These are phyloP conservation scores for Sugiyamaella valdiviana DNA, from an alignment of 805 yeast genomes.

Conservation along the genomic window DNA sequence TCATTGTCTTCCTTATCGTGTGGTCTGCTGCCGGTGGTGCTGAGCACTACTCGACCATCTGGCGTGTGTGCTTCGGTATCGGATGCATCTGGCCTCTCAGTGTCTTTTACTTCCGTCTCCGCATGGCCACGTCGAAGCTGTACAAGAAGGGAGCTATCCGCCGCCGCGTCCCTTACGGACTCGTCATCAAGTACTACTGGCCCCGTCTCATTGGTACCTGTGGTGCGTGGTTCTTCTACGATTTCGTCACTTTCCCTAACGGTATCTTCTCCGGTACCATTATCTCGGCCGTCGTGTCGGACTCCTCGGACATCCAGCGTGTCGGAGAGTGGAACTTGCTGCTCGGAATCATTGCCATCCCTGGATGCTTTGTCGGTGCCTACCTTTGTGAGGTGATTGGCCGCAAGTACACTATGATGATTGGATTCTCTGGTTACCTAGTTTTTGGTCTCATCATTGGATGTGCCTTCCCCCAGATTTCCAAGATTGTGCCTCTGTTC, in stretches of 20 bases:
- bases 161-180: constrained; percentile 48
- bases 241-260: constrained; percentile 75
- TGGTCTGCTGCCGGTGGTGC: constrained; percentile 48
- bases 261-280: constrained; percentile 63
- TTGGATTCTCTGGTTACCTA: constrained; percentile 66
- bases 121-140: constrained; percentile 59
- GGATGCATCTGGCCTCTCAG: constrained; percentile 70
- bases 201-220: constrained; percentile 60
- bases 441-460: constrained; percentile 44
- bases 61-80: constrained; percentile 70
- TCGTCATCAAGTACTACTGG: constrained; percentile 65
- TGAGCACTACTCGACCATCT: constrained; percentile 42
- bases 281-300: constrained; percentile 47
- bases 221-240: constrained; percentile 74
- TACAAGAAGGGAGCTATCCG: constrained; percentile 61
- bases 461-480: constrained; percentile 46
- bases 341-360: constrained; percentile 58
- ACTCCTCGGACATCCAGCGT: constrained; percentile 43
- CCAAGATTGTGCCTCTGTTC: constrained; percentile 55
- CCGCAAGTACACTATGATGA: constrained; percentile 62
- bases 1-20: constrained; percentile 61
- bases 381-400: constrained; percentile 58
- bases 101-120: constrained; percentile 65
- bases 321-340: constrained; percentile 71
- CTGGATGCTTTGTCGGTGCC: constrained; percentile 71